Base-by-base conservation (phyloP, 2,329 filamentous ascomycete species). In the Trichoderma polysporum region DNA sequence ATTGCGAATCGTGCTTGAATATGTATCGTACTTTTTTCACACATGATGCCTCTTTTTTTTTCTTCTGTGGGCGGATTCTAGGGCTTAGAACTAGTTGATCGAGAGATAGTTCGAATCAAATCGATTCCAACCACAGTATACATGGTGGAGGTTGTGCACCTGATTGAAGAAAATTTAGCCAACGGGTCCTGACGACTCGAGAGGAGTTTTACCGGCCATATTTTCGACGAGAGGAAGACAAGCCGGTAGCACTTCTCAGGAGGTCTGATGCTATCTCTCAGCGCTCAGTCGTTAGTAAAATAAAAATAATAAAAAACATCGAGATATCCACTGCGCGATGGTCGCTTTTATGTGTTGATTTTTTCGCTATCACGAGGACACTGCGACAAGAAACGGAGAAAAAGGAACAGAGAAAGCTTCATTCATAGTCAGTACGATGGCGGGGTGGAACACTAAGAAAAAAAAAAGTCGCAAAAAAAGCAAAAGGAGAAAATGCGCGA, bases 111-210 rank as follows among this genome's bases (percentile, higher is more conserved):
- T 25, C 31, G 19, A 49, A 56, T 65, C 27, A 58, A 52, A 22
- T 47, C 52, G 50, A 27, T 50, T 47, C 37, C 25, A 10, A 53
- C 29, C 50, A 53, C 27, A 56, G 49, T 45, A 39, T 64, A 15
- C 35, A 25, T 19, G 22, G 53, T 58, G 29, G 29, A 33, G 37
- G 13, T 15, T 41, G 39, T 65, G 39, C 53, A 69, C 35, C 62
- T 66, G 50, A 52, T 19, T 33, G 54, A 31, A 59, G 35, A 52
- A 17, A 15, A 19, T 70, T 72, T 71, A 71, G 71, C 67, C 67
- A 68, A 64, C 13, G 31, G 62, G 50, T 59, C 54, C 56, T 49
- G 22, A 69, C 31, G 33, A 60, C 45, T 63, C 66, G 25, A 54
- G 52, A 59, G 56, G 50, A 65, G 64, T 62, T 62, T 67, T 67